phyloP scores from a whole-genome alignment of 495 filamentous ascomycete species.

The Penicillium silybi region DNA sequence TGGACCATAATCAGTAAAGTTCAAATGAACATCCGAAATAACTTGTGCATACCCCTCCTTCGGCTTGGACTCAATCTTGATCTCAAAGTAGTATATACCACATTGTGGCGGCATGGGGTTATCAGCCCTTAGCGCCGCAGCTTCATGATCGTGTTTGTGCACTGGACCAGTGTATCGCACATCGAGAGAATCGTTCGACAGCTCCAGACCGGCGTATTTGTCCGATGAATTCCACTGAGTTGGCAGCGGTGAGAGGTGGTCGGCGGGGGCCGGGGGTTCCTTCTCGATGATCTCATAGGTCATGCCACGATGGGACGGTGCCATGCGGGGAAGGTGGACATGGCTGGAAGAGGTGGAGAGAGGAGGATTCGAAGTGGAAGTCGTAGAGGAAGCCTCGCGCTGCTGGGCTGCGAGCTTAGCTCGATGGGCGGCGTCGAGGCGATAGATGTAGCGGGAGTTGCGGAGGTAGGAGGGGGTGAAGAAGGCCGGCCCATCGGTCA shows the following conservation, averaged over 20 bases:
- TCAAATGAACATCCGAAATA: not conserved
- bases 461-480: constrained; percentile 80
- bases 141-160: constrained; percentile 73
- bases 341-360: constrained; percentile 62
- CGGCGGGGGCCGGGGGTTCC: constrained; percentile 53
- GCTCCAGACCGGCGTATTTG: constrained; percentile 68
- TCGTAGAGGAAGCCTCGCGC: constrained; percentile 39
- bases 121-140: constrained; percentile 79
- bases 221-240: constrained; percentile 78
- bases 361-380: constrained; percentile 39
- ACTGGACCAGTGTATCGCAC: constrained; percentile 65
- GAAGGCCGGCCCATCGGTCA: constrained; percentile 43
- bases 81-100: constrained; percentile 96
- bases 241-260: constrained; percentile 64
- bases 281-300: constrained; percentile 85
- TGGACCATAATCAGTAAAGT: constrained; percentile 29
- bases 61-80: constrained; percentile 77
- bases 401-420: constrained; percentile 53
- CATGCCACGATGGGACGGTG: constrained; percentile 74
- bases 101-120: constrained; percentile 87
- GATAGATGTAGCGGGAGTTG: constrained; percentile 70
- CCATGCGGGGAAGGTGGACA: constrained; percentile 60
- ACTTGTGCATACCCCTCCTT: constrained; percentile 95
- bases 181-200: constrained; percentile 70
- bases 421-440: constrained; percentile 64